Evolutionary conservation across 805 yeast species (phyloP).

Genomic region (Dipodascus geniculatus): DNA sequence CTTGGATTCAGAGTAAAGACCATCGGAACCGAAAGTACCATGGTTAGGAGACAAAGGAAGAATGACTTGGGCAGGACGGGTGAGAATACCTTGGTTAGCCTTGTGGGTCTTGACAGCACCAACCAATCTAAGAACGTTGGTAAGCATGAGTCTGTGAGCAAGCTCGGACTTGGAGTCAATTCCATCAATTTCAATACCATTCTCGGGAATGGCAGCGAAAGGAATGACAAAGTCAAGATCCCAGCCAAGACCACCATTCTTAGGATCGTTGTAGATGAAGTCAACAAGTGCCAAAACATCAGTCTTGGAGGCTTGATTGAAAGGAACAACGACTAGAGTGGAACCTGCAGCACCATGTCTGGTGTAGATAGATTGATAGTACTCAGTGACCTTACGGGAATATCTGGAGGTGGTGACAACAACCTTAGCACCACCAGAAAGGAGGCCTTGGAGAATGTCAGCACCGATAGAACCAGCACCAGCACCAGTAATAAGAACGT

Average conservation of each 20-base stretch:
- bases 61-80: slow-evolving; percentile 97
- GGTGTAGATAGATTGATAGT: slow-evolving; percentile 86
- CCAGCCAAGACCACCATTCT: slow-evolving; percentile 93
- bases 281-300: slow-evolving; percentile 80
- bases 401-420: slow-evolving; percentile 93
- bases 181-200: slow-evolving; percentile 87
- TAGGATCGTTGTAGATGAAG: slow-evolving; percentile 72
- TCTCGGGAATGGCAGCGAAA: slow-evolving; percentile 98
- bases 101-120: slow-evolving; percentile 85
- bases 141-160: slow-evolving; percentile 97
- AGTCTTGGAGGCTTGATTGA: slow-evolving; percentile 94
- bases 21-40: slow-evolving; percentile 97
- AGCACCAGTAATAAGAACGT: slow-evolving; percentile 92
- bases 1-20: slow-evolving; percentile 96
- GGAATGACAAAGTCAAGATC: slow-evolving; percentile 94
- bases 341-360: slow-evolving; percentile 90
- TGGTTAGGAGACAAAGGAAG: slow-evolving; percentile 97
- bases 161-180: slow-evolving; percentile 93
- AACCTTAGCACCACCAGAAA: slow-evolving; percentile 97
- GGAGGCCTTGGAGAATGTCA: slow-evolving; percentile 84
- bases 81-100: slow-evolving; percentile 61
- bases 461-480: slow-evolving; percentile 99
- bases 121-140: slow-evolving; percentile 82
- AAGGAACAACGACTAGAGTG: slow-evolving; percentile 90
- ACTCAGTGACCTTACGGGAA: slow-evolving; percentile 89